phyloP scores from a whole-genome alignment of 2,329 filamentous ascomycete genomes.

The Colletotrichum liriopes region DNA sequence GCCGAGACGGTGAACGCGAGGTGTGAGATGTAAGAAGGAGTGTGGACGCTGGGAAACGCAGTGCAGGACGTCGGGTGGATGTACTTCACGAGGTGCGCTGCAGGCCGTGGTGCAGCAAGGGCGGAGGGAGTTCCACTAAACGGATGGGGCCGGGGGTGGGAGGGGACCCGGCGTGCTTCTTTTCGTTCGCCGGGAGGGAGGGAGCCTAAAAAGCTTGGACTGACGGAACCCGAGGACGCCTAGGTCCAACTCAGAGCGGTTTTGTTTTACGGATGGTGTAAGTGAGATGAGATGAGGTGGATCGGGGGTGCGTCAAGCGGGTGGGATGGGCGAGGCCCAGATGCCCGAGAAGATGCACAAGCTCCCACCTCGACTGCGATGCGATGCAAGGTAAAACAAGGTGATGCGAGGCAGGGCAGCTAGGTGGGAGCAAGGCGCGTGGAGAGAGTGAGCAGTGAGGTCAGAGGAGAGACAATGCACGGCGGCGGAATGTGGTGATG shows the following conservation, averaged over 20 bases:
- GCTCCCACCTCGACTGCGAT: neutral
- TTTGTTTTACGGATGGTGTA: neutral
- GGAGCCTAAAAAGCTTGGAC: constrained; percentile 40
- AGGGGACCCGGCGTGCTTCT: constrained; percentile 29
- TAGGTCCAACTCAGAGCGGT: neutral
- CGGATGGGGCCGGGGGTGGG: constrained; percentile 39
- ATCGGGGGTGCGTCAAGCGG: constrained; percentile 6
- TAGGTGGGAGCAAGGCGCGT: neutral
- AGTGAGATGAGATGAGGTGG: constrained; percentile 16
- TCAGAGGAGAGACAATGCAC: constrained; percentile 3
- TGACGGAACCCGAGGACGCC: constrained; percentile 34
- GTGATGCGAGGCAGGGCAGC: neutral
- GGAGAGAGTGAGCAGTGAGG: constrained; percentile 1
- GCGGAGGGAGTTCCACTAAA: constrained; percentile 38
- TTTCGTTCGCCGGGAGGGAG: constrained; percentile 28
- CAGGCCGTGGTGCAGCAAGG: constrained; percentile 25
- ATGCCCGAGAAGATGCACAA: neutral
- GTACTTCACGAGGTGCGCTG: neutral
- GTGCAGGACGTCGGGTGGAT: neutral
- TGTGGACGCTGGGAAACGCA: neutral
- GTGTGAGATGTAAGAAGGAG: constrained; percentile 38
- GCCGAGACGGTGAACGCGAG: constrained; percentile 11
- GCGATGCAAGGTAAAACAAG: neutral
- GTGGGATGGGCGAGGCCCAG: neutral
- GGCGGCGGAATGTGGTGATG: constrained; percentile 3